Conservation (phyloP, 2,329 filamentous ascomycete species). For the Fusarium xylarioides region DNA sequence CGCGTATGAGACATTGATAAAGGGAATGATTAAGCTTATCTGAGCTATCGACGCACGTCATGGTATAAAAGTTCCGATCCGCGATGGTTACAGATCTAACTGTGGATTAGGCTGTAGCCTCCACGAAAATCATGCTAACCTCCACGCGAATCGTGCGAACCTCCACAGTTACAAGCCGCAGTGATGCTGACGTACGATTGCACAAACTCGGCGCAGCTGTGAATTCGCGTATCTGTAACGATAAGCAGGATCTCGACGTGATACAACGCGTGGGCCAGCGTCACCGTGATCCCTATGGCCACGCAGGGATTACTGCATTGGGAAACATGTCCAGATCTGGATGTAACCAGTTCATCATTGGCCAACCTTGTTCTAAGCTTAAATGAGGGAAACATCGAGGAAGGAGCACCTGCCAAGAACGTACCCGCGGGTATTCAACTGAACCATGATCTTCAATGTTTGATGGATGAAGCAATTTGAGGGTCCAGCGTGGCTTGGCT, state of each 20-base stretch:
- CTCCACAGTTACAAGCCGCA: background rate
- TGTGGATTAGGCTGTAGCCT: too few relatives aligned
- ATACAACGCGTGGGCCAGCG: background rate
- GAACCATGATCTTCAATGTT: background rate
- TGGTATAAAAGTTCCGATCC: background rate
- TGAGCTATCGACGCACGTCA: conserved; percentile 4
- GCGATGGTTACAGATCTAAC: background rate
- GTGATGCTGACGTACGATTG: background rate
- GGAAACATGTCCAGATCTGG: background rate
- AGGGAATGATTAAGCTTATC: conserved; percentile 31
- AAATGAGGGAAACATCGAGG: background rate
- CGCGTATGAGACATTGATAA: conserved; percentile 34
- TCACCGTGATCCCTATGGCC: background rate
- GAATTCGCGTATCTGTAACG: background rate
- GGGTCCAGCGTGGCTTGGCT: background rate
- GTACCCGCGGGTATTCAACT: background rate
- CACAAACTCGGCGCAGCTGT: background rate
- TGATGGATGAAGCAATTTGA: background rate
- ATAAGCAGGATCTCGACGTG: background rate
- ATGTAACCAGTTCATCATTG: background rate
- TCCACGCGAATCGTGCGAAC: too few relatives aligned
- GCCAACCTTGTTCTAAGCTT: conserved; percentile 4
- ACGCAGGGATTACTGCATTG: background rate
- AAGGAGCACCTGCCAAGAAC: background rate
- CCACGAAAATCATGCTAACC: too few relatives aligned